Evolutionary conservation across 768 basidiomycete species (phyloP).

Genomic region (Kwoniella sp.): DNA sequence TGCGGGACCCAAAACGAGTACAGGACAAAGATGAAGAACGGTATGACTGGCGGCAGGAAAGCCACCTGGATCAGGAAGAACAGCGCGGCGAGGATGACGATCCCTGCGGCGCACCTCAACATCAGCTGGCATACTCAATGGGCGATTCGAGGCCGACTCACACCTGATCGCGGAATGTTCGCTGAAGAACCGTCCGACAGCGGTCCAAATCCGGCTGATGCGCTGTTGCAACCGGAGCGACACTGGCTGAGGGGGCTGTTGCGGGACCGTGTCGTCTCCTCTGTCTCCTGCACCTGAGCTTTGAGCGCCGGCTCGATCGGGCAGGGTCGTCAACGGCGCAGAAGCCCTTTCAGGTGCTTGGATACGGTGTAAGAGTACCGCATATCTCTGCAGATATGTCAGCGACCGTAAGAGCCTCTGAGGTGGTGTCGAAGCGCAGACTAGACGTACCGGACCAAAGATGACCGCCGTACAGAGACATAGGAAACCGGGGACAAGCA

Average conservation of each 20-base stretch:
- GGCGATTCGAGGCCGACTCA: too few relatives aligned
- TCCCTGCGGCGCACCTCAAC: too few relatives aligned
- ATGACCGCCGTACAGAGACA: constrained; percentile 69
- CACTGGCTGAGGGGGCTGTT: neutral
- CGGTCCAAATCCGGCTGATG: too few relatives aligned
- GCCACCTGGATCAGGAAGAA: constrained; percentile 67
- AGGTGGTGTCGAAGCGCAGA: too few relatives aligned
- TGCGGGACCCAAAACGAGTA: constrained; percentile 86
- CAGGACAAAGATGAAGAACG: constrained; percentile 61
- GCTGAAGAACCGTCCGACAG: constrained; percentile 16
- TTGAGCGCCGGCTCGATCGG: neutral
- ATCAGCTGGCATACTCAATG: too few relatives aligned
- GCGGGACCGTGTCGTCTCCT: neutral
- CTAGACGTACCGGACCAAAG: constrained; percentile 67
- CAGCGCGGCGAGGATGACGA: constrained; percentile 66
- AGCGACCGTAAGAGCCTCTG: neutral
- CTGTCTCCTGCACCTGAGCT: neutral
- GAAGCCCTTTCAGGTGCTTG: constrained; percentile 57
- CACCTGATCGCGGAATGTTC: constrained; percentile 14
- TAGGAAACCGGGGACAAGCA: constrained; percentile 78
- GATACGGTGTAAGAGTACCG: constrained; percentile 71
- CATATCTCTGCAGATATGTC: constrained; percentile 65
- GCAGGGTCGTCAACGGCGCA: constrained; percentile 4
- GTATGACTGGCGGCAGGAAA: constrained; percentile 62
- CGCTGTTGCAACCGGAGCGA: too few relatives aligned